These are phyloP conservation scores for Aspergillus hiratsukae DNA, from an alignment of 2,329 filamentous ascomycete species.

Conservation along the genomic window DNA sequence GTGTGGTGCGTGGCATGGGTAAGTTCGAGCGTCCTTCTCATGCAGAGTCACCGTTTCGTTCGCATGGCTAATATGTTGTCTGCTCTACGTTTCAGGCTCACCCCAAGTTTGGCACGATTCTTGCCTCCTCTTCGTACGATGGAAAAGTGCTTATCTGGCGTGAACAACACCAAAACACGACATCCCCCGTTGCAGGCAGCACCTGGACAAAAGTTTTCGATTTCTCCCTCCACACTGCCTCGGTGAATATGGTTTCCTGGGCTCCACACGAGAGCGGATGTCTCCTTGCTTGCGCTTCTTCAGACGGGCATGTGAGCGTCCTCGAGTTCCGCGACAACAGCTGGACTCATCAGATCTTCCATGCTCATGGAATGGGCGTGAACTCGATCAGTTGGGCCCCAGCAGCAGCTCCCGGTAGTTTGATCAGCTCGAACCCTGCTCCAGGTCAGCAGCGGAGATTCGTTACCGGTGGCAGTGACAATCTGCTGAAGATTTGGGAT, in stretches of 20 bases:
- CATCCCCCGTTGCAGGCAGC: slow-evolving; percentile 42
- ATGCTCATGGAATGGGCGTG: slow-evolving; percentile 87
- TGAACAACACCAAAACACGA: slow-evolving; percentile 57
- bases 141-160: slow-evolving; percentile 99
- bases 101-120: slow-evolving; percentile 96
- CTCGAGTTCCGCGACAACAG: slow-evolving; percentile 96
- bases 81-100: slow-evolving; percentile 56
- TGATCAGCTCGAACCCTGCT: slow-evolving; percentile 67
- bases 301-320: slow-evolving; percentile 87
- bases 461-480: slow-evolving; percentile 92
- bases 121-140: slow-evolving; percentile 92
- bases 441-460: slow-evolving; percentile 70
- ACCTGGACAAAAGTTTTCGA: slow-evolving; percentile 86
- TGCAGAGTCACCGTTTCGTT: not conserved
- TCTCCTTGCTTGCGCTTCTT: slow-evolving; percentile 88
- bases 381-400: slow-evolving; percentile 97
- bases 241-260: slow-evolving; percentile 95
- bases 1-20: slow-evolving; percentile 97
- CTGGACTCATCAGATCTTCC: slow-evolving; percentile 85
- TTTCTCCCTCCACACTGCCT: slow-evolving; percentile 88
- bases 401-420: slow-evolving; percentile 73
- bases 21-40: slow-evolving; percentile 19
- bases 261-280: slow-evolving; percentile 95
- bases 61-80: not conserved
- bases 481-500: slow-evolving; percentile 87